Evolutionary conservation across 176 grass and related monocot genomes (phyloP), one percentile per base, ranked within the genome.

Genomic region (Cocos nucifera): DNA sequence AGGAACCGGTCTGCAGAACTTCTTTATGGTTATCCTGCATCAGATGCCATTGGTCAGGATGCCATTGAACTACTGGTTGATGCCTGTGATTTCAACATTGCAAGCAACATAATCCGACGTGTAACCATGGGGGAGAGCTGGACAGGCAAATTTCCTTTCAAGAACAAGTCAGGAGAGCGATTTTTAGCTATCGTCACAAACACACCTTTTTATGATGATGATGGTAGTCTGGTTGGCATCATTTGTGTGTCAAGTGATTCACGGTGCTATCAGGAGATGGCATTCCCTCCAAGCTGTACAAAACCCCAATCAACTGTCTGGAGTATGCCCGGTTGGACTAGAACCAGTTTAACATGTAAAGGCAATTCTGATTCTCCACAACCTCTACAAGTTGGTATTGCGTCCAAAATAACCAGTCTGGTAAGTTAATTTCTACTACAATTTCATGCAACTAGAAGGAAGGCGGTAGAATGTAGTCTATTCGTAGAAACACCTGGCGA

Each of bases 161-260:
- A 86, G 57, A 89, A 86, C 55, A 99, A 66, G 64, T 71, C 61
- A 29, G 88, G 94, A 56, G 71, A 79, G 52, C 76, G 72, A 18
- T 93, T 99, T 79, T 57, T 84, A 67, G 82, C 88, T 71, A 57
- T 89, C 83, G 62, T 77, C 62, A 79, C 88, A 64, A 79, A 89
- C 20, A 93, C 88, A 22, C 94, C 94, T 59, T 99, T 99, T 51
- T 86, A 99, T 16, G 88, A 99, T 21, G 88, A 99, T 63, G 82
- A 93, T 62, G 79, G 79, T 58, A 81, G 79, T 62, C 78, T 99
- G 60, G 59, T 99, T 49, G 94, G 94, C 56, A 80, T 99, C 73
- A 87, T 99, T 69, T 92, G 79, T 4, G 71, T 93, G 50, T 93
- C 87, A 39, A 93, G 76, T 55, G 94, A 99, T 84, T 78, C 53